Evolutionary conservation across 352 stramenopile species (phyloP), one percentile per base, ranked within the genome.

Genomic region (Globisporangium splendens): DNA sequence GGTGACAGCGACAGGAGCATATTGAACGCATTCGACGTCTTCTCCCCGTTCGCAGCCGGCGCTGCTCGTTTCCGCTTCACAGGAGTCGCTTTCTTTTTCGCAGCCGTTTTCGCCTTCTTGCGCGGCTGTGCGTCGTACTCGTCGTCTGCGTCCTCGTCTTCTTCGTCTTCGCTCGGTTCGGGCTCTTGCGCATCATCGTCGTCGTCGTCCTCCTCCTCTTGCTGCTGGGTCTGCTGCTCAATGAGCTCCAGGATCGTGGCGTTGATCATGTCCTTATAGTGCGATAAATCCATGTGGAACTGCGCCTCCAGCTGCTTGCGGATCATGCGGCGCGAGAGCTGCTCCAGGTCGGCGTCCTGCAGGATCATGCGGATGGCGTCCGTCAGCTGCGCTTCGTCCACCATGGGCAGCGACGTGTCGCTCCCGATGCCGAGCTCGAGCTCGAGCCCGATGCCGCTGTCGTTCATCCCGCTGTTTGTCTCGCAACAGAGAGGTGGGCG

Each of bases 211-310:
- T 86, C 72, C 0, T 78, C 76, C n/a, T 79, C 77, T 4, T 92
- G 81, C 4, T 71, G 71, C 46, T 77, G 71, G 55, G 90, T 81
- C 53, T 92, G 83, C 65, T 92, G 67, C 62, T 91, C 82, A 43
- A 95, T 95, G 31, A 90, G 66, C 55, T 88, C 72, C 46, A 91
- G 63, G 44, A 95, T 95, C 41, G 79, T 83, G 46, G 73, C 68
- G 65, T 95, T 95, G 64, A 95, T 95, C 51, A 77, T 79, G 56
- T 88, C 82, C 68, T 95, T 95, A 62, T 91, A 86, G 50, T 69
- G 73, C 14, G 79, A 90, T 63, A 95, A 65, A 61, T 91, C 83
- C 48, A 73, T 79, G 60, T 77, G 63, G 66, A 95, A 93, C 67
- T 89, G 71, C 50, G 66, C 60, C 55, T 95, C 86, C 47, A 95